These are phyloP conservation scores for Plasmodium billcollinsi DNA, from an alignment of 169 alveolate genomes.

Conservation along the genomic window DNA sequence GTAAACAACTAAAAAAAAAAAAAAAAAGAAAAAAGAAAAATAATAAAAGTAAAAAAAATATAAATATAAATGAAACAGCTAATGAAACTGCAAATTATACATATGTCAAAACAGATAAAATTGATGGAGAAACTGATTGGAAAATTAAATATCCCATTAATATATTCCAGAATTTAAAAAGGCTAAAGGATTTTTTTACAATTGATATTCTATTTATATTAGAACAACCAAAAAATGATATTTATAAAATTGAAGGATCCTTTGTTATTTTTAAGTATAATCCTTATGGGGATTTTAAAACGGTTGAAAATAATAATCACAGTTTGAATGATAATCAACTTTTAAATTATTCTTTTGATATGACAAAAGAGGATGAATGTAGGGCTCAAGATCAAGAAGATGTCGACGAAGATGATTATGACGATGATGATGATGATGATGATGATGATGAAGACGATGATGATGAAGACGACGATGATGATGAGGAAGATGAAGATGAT, in stretches of 20 bases:
- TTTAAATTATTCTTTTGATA: conserved; percentile 38
- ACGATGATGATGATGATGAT: conserved; percentile 17
- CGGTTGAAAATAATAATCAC: conserved; percentile 35
- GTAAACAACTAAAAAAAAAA: conserved; percentile 1
- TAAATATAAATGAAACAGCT: conserved; percentile 11
- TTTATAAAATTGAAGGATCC: conserved; percentile 91
- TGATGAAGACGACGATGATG: conserved; percentile 22
- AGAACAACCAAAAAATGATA: conserved; percentile 92
- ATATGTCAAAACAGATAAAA: conserved; percentile 97
- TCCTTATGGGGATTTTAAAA: conserved; percentile 66
- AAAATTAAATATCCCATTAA: conserved; percentile 95
- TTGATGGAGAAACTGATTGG: conserved; percentile 99
- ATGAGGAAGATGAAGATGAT: not conserved
- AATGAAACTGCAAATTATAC: conserved; percentile 84
- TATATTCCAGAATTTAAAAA: conserved; percentile 86
- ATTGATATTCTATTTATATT: conserved; percentile 83
- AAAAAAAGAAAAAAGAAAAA: conserved; percentile 76
- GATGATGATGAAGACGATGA: conserved; percentile 9
- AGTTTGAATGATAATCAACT: conserved; percentile 17
- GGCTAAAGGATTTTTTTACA: conserved; percentile 81
- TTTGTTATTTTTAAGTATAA: conserved; percentile 81
- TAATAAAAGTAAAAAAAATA: not conserved
- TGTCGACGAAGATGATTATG: conserved; percentile 4
- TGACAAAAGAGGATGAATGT: conserved; percentile 5
- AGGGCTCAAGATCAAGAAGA: conserved; percentile 8